Evolutionary conservation across 306 rosid species (phyloP).

Genomic region (Castanea sativa): DNA sequence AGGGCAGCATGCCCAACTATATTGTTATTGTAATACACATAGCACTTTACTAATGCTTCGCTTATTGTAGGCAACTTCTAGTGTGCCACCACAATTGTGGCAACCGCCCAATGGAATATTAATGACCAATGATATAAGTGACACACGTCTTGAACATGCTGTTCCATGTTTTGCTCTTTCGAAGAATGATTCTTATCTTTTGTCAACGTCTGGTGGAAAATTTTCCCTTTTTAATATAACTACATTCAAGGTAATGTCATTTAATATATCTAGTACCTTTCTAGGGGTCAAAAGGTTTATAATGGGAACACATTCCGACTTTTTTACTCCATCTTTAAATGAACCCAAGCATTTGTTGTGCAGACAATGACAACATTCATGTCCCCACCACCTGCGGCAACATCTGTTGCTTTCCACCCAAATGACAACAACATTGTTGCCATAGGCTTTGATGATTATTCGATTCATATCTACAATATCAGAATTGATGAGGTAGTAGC

Average conservation of each 20-base stretch:
- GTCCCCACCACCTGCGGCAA: slow-evolving; percentile 98
- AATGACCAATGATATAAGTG: slow-evolving; percentile 93
- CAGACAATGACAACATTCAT: slow-evolving; percentile 99
- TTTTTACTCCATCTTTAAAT: background rate
- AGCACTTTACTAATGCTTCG: slow-evolving; percentile 25
- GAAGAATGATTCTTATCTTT: slow-evolving; percentile 90
- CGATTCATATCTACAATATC: slow-evolving; percentile 90
- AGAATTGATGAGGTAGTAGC: slow-evolving; percentile 82
- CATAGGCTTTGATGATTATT: slow-evolving; percentile 96
- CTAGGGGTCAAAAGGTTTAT: background rate
- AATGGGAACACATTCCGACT: background rate
- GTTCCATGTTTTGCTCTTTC: slow-evolving; percentile 98
- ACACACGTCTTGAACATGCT: slow-evolving; percentile 84
- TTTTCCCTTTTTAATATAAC: slow-evolving; percentile 96
- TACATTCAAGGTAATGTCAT: slow-evolving; percentile 80
- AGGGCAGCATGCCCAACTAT: slow-evolving; percentile 22
- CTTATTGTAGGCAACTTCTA: slow-evolving; percentile 69
- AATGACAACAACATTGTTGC: slow-evolving; percentile 96
- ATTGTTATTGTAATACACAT: slow-evolving; percentile 26
- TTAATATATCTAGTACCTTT: background rate
- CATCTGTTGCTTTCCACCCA: slow-evolving; percentile 95
- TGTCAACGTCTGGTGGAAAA: slow-evolving; percentile 99
- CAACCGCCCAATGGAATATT: slow-evolving; percentile 95
- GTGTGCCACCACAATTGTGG: slow-evolving; percentile 79
- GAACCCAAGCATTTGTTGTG: slow-evolving; percentile 16